phyloP scores from a whole-genome alignment of 768 basidiomycete species.

The Pulveroboletus sp. region DNA sequence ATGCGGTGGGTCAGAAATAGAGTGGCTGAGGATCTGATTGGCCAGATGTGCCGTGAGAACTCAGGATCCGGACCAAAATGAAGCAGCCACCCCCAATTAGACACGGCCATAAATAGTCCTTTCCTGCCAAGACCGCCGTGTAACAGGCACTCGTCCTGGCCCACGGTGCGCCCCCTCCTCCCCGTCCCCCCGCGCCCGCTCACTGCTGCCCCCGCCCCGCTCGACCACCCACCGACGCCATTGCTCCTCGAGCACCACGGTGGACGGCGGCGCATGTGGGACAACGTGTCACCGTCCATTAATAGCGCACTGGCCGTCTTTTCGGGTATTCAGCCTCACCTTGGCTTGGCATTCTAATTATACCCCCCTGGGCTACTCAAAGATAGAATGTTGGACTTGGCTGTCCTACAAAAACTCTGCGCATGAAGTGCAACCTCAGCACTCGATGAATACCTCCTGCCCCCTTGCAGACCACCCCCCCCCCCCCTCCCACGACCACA shows the following conservation, averaged over 20 bases:
- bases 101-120: slow-evolving; percentile 27
- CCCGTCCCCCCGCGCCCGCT: neutral
- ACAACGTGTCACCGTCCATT: slow-evolving; percentile 10
- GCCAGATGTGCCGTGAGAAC: slow-evolving; percentile 12
- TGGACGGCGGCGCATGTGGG: neutral
- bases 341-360: slow-evolving; percentile 44
- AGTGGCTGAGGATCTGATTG: slow-evolving; percentile 21
- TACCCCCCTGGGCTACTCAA: slow-evolving; percentile 35
- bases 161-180: slow-evolving; percentile 5
- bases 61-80: slow-evolving; percentile 22
- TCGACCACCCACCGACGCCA: neutral
- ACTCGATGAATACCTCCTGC: slow-evolving; percentile 27
- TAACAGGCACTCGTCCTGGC: slow-evolving; percentile 29
- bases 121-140: slow-evolving; percentile 28
- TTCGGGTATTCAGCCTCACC: slow-evolving; percentile 33
- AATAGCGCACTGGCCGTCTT: slow-evolving; percentile 17
- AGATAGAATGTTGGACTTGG: slow-evolving; percentile 46
- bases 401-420: slow-evolving; percentile 38
- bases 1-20: slow-evolving; percentile 8
- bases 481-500: slow-evolving; percentile 21
- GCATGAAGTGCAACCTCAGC: slow-evolving; percentile 14
- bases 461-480: slow-evolving; percentile 16
- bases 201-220: neutral
- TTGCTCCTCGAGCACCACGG: too few relatives aligned
- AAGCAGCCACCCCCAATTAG: slow-evolving; percentile 12